A percentile compares a stretch with the other conserved stretches of the same genome.
Evolutionary conservation across 2,329 filamentous ascomycete species (phyloP).

Genomic region (Diaporthe sp.): DNA sequence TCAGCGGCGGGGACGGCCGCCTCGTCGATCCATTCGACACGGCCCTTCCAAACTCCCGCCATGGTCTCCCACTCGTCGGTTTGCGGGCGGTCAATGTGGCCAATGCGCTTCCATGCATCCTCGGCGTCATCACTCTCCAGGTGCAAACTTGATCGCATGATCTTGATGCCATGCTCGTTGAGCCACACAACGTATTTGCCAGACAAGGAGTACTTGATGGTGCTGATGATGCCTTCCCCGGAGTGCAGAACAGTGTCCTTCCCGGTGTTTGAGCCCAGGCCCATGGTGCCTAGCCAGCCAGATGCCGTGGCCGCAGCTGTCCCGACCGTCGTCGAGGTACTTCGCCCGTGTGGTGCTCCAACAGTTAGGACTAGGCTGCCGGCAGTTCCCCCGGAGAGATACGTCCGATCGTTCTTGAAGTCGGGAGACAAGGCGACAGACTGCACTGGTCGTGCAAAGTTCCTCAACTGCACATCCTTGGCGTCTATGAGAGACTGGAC

Average conservation of each 20-base stretch:
- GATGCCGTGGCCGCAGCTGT: slow-evolving; percentile 87
- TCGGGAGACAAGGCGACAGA: slow-evolving; percentile 95
- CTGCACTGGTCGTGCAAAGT: slow-evolving; percentile 94
- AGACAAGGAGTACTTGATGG: slow-evolving; percentile 94
- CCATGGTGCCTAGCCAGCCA: slow-evolving; percentile 92
- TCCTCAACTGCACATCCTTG: slow-evolving; percentile 91
- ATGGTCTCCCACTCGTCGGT: slow-evolving; percentile 94
- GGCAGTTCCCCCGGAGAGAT: slow-evolving; percentile 90
- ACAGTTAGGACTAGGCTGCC: slow-evolving; percentile 89
- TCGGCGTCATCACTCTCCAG: slow-evolving; percentile 83
- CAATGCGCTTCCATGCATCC: slow-evolving; percentile 93
- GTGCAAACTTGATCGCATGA: slow-evolving; percentile 91
- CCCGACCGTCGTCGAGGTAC: slow-evolving; percentile 87
- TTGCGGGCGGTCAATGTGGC: slow-evolving; percentile 90
- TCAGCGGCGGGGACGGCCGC: slow-evolving; percentile 82
- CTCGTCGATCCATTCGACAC: slow-evolving; percentile 94
- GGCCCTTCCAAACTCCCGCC: slow-evolving; percentile 94
- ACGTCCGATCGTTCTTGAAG: slow-evolving; percentile 89
- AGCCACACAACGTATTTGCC: slow-evolving; percentile 95
- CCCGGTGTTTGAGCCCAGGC: slow-evolving; percentile 81
- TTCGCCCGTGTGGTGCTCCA: slow-evolving; percentile 83
- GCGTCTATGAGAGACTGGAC: slow-evolving; percentile 88
- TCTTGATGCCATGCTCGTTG: slow-evolving; percentile 97
- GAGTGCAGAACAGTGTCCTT: slow-evolving; percentile 91
- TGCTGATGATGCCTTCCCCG: slow-evolving; percentile 91